Evolutionary conservation across 306 rosid species (phyloP).

Genomic region (Lotus japonicus): DNA sequence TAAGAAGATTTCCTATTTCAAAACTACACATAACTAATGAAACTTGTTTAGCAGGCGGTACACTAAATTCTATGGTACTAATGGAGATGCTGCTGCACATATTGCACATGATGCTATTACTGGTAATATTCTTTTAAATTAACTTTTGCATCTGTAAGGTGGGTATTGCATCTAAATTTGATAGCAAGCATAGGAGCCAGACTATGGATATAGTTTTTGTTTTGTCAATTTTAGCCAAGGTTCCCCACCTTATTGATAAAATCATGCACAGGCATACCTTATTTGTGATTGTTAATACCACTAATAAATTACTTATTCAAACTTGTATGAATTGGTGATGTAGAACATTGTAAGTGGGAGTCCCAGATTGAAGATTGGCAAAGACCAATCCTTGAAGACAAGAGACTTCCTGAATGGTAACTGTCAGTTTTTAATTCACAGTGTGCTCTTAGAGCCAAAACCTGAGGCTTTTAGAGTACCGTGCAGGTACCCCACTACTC

Average conservation of each 20-base stretch:
- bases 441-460: not conserved
- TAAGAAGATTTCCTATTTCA: conserved; percentile 9
- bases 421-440: conserved; percentile 21
- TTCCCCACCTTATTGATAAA: conserved; percentile 14
- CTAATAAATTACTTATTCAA: not conserved
- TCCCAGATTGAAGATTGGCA: conserved; percentile 91
- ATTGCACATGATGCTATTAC: conserved; percentile 88
- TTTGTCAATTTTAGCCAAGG: conserved; percentile 2
- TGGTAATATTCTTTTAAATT: conserved; percentile 40
- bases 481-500: conserved; percentile 86
- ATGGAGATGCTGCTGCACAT: conserved; percentile 73
- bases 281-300: conserved; percentile 10
- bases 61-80: conserved; percentile 77
- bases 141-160: conserved; percentile 1
- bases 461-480: conserved; percentile 24
- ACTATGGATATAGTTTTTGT: conserved; percentile 1
- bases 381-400: conserved; percentile 84
- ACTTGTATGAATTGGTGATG: conserved; percentile 17
- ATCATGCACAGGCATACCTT: not conserved
- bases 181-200: conserved; percentile 1
- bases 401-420: conserved; percentile 93
- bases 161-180: conserved; percentile 14
- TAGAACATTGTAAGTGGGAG: conserved; percentile 81
- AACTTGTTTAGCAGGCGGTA: conserved; percentile 65
- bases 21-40: conserved; percentile 21